Conservation (phyloP, 305 asterid genomes). For the Fraxinus sp. region DNA sequence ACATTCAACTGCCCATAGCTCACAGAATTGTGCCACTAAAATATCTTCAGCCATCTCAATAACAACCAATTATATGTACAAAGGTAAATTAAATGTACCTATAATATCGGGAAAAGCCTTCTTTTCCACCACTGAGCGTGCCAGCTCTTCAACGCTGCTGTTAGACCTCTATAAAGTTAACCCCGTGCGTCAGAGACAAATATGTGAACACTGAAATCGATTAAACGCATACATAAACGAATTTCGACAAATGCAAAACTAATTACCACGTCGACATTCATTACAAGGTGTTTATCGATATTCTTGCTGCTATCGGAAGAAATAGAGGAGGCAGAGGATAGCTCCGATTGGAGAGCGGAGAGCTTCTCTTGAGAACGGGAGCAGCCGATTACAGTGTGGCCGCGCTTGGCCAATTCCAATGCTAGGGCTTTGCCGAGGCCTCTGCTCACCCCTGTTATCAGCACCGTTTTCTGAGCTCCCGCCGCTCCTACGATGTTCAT, state of each 20-base stretch:
- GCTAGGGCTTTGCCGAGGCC: constrained; percentile 94
- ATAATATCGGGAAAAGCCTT: constrained; percentile 81
- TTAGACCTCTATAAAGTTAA: constrained; percentile 46
- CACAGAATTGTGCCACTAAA: not conserved
- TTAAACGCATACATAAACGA: not conserved
- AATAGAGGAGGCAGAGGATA: constrained; percentile 30
- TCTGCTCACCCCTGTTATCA: constrained; percentile 85
- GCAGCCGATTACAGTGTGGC: constrained; percentile 87
- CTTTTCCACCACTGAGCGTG: constrained; percentile 67
- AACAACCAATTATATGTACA: not conserved
- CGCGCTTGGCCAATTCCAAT: constrained; percentile 76
- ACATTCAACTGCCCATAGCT: not conserved
- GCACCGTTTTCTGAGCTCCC: constrained; percentile 46
- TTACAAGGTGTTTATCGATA: constrained; percentile 44
- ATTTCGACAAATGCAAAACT: constrained; percentile 6
- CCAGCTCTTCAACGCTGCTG: constrained; percentile 67
- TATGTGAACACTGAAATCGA: not conserved
- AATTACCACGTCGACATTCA: constrained; percentile 83
- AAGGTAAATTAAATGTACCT: constrained; percentile 38
- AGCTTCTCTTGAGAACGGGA: constrained; percentile 77
- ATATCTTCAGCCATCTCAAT: constrained; percentile 10
- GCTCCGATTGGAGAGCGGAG: constrained; percentile 65
- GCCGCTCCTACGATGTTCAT: constrained; percentile 28
- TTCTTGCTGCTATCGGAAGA: constrained; percentile 32
- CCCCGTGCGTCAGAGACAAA: not conserved